Evolutionary conservation across 306 rosid species (phyloP).

Genomic region (Fragaria nilgerrensis): DNA sequence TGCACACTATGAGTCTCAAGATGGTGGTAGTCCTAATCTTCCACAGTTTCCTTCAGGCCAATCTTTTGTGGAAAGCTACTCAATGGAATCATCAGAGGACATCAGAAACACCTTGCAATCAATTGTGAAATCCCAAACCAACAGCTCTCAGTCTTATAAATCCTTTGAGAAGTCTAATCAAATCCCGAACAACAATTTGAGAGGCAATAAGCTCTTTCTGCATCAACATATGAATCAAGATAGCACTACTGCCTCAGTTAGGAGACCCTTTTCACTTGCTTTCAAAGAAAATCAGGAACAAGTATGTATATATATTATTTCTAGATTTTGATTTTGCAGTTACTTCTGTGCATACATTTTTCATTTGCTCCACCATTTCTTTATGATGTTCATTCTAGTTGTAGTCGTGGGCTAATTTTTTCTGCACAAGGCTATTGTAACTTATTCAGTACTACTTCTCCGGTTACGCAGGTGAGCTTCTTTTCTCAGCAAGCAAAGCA

Average conservation of each 20-base stretch:
- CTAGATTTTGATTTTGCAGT: neutral
- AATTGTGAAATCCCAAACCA: slow-evolving; percentile 41
- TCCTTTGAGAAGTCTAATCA: slow-evolving; percentile 32
- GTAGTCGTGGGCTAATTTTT: slow-evolving; percentile 11
- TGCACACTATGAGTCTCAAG: slow-evolving; percentile 40
- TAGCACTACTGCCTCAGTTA: slow-evolving; percentile 17
- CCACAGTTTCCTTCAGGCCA: slow-evolving; percentile 53
- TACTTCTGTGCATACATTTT: neutral
- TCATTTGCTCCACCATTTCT: neutral
- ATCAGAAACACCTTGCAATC: slow-evolving; percentile 52
- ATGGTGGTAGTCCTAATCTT: slow-evolving; percentile 27
- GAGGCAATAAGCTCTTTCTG: slow-evolving; percentile 29
- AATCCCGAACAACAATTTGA: slow-evolving; percentile 23
- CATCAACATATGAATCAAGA: slow-evolving; percentile 41
- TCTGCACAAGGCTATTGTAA: slow-evolving; percentile 33
- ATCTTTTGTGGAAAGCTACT: slow-evolving; percentile 33
- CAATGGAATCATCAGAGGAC: slow-evolving; percentile 42
- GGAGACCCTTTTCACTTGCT: slow-evolving; percentile 33
- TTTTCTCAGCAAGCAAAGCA: slow-evolving; percentile 49
- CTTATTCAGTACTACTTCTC: slow-evolving; percentile 33
- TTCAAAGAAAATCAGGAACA: slow-evolving; percentile 51
- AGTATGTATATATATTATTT: slow-evolving; percentile 32
- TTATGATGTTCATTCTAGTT: neutral
- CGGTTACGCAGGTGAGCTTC: slow-evolving; percentile 37
- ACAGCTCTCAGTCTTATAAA: slow-evolving; percentile 23